Base-by-base conservation (phyloP, 2,329 filamentous ascomycete species). In the Sclerotinia trifoliorum region DNA sequence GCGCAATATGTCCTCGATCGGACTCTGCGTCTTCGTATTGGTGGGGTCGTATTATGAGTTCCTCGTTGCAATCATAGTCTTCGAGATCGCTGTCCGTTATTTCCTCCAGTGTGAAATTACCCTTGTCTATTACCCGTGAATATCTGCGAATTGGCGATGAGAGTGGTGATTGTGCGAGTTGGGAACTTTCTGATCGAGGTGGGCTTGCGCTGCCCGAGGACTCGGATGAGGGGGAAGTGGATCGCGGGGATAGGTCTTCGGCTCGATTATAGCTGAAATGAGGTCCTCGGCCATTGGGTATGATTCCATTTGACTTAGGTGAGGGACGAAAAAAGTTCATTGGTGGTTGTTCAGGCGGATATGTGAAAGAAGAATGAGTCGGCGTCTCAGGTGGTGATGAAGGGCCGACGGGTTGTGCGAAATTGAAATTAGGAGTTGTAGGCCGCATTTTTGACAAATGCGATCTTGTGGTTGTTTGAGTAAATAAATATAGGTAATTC, bases 331-430 rank as follows among this genome's bases (percentile, higher is more conserved):
- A 63, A 61, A 75, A 74, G 39, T 71, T 71, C 66, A 76, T 74
- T 24, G 73, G 72, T 67, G 74, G 68, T 15, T 73, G 72, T 13
- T 73, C 71, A 46, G 64, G 73, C 39, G 72, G 73, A 21, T 46
- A 78, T 66, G 78, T 78, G 57, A 78, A 74, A 19, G 69, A 65
- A 8, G 73, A 70, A 48, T 78, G 77, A 52, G 80, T 82, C 64
- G 82, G 82, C 52, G 82, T 83, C 62, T 81, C 80, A 52, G 82
- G 82, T 71, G 82, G 82, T 73, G 82, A 84, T 67, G 81, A 80
- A 65, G 81, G 82, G 68, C 80, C 78, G 72, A 78, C 74, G 24
- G 44, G 51, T 70, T 78, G 75, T 71, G 75, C 67, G 66, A 75
- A 74, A 51, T 79, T 79, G 72, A 82, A 78, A 69, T 80, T 79